These are phyloP conservation scores for Coniochaeta ligniaria DNA, from an alignment of 2,329 filamentous ascomycete genomes.

Conservation along the genomic window DNA sequence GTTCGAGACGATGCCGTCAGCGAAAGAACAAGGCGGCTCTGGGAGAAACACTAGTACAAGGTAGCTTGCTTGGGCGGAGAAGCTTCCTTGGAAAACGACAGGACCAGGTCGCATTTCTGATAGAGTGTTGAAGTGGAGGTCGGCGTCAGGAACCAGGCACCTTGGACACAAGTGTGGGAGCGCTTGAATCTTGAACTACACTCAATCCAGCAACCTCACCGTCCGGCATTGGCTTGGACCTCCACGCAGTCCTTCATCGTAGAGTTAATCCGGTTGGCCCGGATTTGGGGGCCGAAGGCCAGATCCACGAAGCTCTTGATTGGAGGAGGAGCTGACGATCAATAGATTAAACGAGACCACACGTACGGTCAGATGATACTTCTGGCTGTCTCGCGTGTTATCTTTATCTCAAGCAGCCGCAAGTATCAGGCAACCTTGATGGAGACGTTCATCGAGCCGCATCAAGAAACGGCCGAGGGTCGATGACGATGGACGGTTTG, in stretches of 20 bases:
- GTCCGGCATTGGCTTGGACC: neutral
- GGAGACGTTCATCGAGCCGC: neutral
- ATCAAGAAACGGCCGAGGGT: neutral
- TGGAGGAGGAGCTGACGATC: neutral
- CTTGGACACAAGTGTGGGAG: neutral
- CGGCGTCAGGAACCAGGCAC: neutral
- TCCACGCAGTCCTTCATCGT: neutral
- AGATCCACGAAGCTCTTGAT: slow-evolving; percentile 2
- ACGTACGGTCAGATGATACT: neutral
- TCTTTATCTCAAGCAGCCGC: neutral
- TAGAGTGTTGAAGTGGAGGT: neutral
- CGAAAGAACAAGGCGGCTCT: neutral
- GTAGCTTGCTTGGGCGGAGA: neutral
- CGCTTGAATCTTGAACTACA: neutral
- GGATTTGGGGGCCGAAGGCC: slow-evolving; percentile 1
- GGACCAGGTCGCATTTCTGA: neutral
- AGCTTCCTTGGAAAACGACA: neutral
- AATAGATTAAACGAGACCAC: slow-evolving; percentile 3
- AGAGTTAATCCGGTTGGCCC: slow-evolving; percentile 5
- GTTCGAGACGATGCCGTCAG: neutral
- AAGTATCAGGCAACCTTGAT: neutral
- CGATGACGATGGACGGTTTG: neutral
- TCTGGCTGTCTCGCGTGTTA: neutral
- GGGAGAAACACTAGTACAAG: neutral
- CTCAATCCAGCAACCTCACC: neutral